Evolutionary conservation across 2,329 filamentous ascomycete genomes (phyloP), one percentile per base, ranked within the genome.

Genomic region (Massarina eburnea): DNA sequence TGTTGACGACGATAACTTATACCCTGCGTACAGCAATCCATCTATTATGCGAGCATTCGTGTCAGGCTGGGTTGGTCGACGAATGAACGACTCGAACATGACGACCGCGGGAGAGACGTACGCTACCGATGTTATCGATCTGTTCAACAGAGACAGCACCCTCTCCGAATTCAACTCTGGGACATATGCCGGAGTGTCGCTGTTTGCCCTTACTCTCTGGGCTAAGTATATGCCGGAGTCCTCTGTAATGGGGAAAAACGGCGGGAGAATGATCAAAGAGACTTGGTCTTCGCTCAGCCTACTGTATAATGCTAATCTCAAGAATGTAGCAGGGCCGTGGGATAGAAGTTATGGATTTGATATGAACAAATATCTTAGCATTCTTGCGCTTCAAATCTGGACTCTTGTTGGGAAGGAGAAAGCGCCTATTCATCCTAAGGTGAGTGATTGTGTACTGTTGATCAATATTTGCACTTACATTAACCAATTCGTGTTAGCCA

Each of bases 301-400:
- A 36, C 71, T 85, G 1, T 85, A 81, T 71, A 79, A 84, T 42
- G 76, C 81, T 1, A 73, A 76, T 2, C 63, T 85, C 66, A 78
- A 75, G 52, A 85, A 85, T 49, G 74, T 84, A 38, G 82, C 82
- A 2, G 83, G 82, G 0, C 83, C 83, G 0, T 85, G 82, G 82
- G 83, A 85, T 61, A 76, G 83, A 0, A 72, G 76, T 0, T 85
- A 85, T 50, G 81, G 81, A 1, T 84, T 78, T 46, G 81, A 85
- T 48, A 83, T 85, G 81, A 83, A 82, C 43, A 69, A 75, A 6
- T 85, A 85, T 54, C 61, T 84, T 3, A 78, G 78, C 41, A 73
- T 85, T 39, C 76, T 84, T 61, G 77, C 77, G 0, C 61, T 81
- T 12, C 81, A 81, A 66, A 73, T 85, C 49, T 85, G 81, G 82